Conservation (phyloP, 2,329 filamentous ascomycete species). For the Hirsutella rhossiliensis region DNA sequence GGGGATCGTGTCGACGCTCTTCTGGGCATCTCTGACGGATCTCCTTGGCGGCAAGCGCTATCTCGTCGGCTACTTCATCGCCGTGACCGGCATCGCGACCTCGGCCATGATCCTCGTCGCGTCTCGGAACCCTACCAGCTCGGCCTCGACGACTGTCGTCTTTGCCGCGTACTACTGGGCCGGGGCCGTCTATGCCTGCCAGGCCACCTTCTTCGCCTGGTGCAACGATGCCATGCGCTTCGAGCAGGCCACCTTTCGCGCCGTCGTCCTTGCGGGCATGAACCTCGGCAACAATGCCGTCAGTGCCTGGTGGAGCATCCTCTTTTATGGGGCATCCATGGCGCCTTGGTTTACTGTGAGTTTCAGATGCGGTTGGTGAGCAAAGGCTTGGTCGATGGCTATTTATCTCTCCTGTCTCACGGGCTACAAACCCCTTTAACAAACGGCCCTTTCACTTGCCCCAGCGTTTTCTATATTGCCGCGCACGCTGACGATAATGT, state of each 20-base stretch:
- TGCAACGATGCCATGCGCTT: constrained; percentile 58
- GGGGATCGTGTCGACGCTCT: constrained; percentile 48
- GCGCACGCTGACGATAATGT: not conserved
- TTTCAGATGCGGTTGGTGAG: constrained; percentile 6
- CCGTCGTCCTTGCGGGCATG: constrained; percentile 60
- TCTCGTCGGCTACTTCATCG: constrained; percentile 56
- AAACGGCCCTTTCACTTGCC: no score
- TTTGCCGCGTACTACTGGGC: constrained; percentile 62
- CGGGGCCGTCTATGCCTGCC: constrained; percentile 58
- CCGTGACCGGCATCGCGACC: constrained; percentile 49
- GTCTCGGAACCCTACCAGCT: constrained; percentile 24
- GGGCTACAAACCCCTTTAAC: no score
- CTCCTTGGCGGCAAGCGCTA: constrained; percentile 50
- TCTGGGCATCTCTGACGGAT: constrained; percentile 60
- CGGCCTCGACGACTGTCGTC: constrained; percentile 34
- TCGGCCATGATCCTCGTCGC: constrained; percentile 49
- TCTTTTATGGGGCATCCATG: constrained; percentile 57
- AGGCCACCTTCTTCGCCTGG: constrained; percentile 67
- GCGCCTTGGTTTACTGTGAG: constrained; percentile 54
- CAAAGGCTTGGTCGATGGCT: no score
- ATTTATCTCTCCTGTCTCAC: no score
- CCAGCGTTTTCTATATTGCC: no score
- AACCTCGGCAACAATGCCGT: constrained; percentile 56
- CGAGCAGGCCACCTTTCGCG: constrained; percentile 50
- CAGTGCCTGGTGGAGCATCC: constrained; percentile 62